These are phyloP conservation scores for Fusarium coffeatum DNA, from an alignment of 2,329 filamentous ascomycete species.

Conservation along the genomic window DNA sequence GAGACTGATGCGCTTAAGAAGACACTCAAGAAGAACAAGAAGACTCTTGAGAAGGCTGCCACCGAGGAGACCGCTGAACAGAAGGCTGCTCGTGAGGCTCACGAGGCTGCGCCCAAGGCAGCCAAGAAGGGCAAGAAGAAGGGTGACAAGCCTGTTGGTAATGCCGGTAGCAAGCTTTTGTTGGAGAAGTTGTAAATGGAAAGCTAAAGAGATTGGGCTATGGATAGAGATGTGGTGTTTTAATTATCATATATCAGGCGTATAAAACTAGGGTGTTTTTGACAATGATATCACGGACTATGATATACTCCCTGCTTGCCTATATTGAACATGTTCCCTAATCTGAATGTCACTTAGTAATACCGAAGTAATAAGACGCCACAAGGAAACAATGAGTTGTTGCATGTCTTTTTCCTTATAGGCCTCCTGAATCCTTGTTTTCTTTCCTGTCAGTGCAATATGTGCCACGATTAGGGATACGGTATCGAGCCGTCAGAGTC, in stretches of 20 bases:
- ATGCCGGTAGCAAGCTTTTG: conserved; percentile 70
- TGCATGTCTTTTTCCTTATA: neutral
- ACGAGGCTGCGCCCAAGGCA: conserved; percentile 58
- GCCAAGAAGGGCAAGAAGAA: conserved; percentile 58
- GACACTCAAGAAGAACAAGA: conserved; percentile 78
- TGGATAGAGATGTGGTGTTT: conserved; percentile 19
- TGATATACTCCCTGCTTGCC: conserved; percentile 19
- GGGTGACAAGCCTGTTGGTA: conserved; percentile 63
- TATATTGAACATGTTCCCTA: neutral
- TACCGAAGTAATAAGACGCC: neutral
- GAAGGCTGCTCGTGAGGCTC: conserved; percentile 62
- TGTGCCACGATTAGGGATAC: conserved; percentile 15
- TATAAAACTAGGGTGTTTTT: conserved; percentile 43
- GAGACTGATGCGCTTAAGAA: conserved; percentile 74
- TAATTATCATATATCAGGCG: conserved; percentile 40
- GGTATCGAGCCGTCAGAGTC: conserved; percentile 14
- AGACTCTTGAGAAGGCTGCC: conserved; percentile 75
- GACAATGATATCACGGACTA: conserved; percentile 42
- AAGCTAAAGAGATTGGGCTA: neutral
- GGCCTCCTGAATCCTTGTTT: neutral
- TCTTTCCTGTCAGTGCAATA: neutral
- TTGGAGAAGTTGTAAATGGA: conserved; percentile 64
- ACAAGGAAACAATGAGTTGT: neutral
- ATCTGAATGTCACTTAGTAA: neutral
- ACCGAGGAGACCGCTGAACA: conserved; percentile 67